phyloP scores from a whole-genome alignment of 2,329 filamentous ascomycete species.

The Hymenoscyphus scutula region DNA sequence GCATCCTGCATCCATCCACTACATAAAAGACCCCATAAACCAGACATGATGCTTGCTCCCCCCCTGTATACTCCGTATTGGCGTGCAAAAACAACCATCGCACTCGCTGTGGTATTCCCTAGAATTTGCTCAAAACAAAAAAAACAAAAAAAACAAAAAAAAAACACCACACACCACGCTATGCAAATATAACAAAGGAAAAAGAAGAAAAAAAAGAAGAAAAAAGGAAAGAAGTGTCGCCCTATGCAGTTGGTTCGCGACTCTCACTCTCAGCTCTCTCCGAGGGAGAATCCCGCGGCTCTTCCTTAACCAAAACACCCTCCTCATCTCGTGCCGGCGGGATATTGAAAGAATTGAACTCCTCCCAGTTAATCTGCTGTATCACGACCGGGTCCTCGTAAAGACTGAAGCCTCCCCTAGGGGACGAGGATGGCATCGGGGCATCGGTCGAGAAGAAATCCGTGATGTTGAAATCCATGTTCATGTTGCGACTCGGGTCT shows the following conservation, averaged over 20 bases:
- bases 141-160: too few species aligned
- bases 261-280: constrained; percentile 13
- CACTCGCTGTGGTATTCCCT: constrained; percentile 10
- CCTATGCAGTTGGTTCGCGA: constrained; percentile 12
- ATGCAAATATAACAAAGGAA: constrained; percentile 23
- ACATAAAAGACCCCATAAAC: neutral
- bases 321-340: constrained; percentile 14
- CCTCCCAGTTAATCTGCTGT: constrained; percentile 30
- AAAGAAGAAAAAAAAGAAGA: constrained; percentile 14
- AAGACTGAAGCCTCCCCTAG: constrained; percentile 36
- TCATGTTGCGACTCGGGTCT: constrained; percentile 23
- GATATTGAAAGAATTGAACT: constrained; percentile 22
- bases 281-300: constrained; percentile 21
- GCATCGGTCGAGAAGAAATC: constrained; percentile 45
- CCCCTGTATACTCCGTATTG: constrained; percentile 4
- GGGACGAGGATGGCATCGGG: constrained; percentile 46
- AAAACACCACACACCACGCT: constrained; percentile 24
- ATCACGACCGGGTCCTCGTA: constrained; percentile 33
- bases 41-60: too few species aligned
- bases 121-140: constrained; percentile 13
- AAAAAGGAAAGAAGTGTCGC: neutral
- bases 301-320: constrained; percentile 24
- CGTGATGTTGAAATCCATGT: constrained; percentile 35
- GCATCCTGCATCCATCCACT: neutral
- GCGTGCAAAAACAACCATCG: constrained; percentile 4